Percentiles rank a stretch among this genome's conserved stretches.
phyloP scores from a whole-genome alignment of 2,329 filamentous ascomycete genomes.

The Penicillium brasilianum region DNA sequence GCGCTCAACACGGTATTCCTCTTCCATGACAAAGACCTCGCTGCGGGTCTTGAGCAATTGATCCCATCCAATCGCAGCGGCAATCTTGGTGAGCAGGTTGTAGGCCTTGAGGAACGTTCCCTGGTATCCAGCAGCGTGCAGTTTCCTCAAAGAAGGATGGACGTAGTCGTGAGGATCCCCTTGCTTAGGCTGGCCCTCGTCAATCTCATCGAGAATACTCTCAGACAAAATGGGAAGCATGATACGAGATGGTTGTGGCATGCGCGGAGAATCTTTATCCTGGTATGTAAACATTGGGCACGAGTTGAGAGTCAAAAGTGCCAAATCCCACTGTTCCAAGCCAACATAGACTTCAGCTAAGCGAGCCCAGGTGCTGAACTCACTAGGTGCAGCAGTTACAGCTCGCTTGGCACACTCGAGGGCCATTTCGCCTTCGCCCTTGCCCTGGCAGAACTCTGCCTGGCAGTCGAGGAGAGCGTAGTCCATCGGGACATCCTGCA shows the following conservation, averaged over 20 bases:
- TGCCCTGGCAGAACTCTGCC: constrained; percentile 86
- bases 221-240: constrained; percentile 85
- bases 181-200: constrained; percentile 76
- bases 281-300: constrained; percentile 99
- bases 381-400: constrained; percentile 92
- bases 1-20: constrained; percentile 87
- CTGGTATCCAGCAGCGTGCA: constrained; percentile 87
- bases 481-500: constrained; percentile 95
- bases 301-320: constrained; percentile 92
- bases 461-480: constrained; percentile 95
- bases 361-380: constrained; percentile 96
- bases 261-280: constrained; percentile 92
- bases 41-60: constrained; percentile 92
- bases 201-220: constrained; percentile 92
- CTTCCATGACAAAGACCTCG: constrained; percentile 99
- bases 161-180: constrained; percentile 82
- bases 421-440: constrained; percentile 84
- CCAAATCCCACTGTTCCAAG: constrained; percentile 95
- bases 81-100: constrained; percentile 91
- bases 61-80: constrained; percentile 96
- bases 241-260: constrained; percentile 90
- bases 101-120: constrained; percentile 97
- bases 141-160: constrained; percentile 80
- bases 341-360: constrained; percentile 92
- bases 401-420: constrained; percentile 92